phyloP scores from a whole-genome alignment of 2,329 filamentous ascomycete genomes.

The Scortechinia acanthostroma region DNA sequence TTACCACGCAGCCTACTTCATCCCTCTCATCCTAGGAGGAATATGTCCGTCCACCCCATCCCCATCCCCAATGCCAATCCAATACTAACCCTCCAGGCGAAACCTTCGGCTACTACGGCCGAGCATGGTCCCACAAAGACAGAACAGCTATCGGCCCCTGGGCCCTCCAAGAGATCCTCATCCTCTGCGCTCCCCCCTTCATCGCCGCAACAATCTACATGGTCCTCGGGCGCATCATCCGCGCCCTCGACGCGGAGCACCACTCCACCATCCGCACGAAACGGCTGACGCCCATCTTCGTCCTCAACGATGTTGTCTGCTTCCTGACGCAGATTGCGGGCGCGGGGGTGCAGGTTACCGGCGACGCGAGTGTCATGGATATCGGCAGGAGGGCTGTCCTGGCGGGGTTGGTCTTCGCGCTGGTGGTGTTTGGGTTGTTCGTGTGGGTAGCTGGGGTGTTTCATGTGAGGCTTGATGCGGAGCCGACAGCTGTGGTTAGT shows the following conservation, averaged over 20 bases:
- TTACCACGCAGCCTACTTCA: constrained; percentile 21
- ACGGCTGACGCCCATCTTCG: neutral
- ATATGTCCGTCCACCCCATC: constrained; percentile 15
- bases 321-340: neutral
- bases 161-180: constrained; percentile 1
- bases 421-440: constrained; percentile 17
- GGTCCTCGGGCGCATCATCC: neutral
- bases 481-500: constrained; percentile 7
- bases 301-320: neutral
- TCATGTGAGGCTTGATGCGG: constrained; percentile 10
- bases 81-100: constrained; percentile 13
- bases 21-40: constrained; percentile 22
- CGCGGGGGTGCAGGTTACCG: constrained; percentile 16
- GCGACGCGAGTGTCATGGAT: constrained; percentile 9
- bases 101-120: constrained; percentile 4
- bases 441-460: constrained; percentile 12
- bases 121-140: neutral
- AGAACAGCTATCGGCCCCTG: neutral
- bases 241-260: neutral
- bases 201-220: neutral
- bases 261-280: neutral
- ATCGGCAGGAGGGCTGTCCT: constrained; percentile 16
- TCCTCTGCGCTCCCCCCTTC: neutral
- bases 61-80: too few relatives aligned
- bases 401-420: constrained; percentile 15